phyloP scores from a whole-genome alignment of 306 rosid genomes.

The Gleditsia sinensis region DNA sequence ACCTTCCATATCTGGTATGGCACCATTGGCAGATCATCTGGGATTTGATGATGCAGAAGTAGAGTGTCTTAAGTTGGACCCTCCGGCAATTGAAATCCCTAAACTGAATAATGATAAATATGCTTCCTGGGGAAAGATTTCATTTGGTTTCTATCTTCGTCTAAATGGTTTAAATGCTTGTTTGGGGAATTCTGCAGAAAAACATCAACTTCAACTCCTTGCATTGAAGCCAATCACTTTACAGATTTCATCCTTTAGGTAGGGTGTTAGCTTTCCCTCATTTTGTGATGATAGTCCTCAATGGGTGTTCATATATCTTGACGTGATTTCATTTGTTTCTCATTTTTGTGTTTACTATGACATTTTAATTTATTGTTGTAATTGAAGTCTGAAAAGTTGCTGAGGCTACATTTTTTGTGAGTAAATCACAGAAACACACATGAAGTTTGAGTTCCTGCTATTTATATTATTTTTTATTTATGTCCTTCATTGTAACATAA shows the following conservation, averaged over 20 bases:
- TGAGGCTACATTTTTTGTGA: not conserved
- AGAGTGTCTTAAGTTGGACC: conserved; percentile 57
- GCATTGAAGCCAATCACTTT: conserved; percentile 58
- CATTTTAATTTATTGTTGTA: conserved; percentile 14
- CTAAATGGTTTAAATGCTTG: conserved; percentile 64
- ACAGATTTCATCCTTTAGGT: conserved; percentile 68
- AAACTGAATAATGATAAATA: conserved; percentile 57
- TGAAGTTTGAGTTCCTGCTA: not conserved
- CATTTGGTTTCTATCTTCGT: conserved; percentile 56
- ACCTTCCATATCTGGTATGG: conserved; percentile 49
- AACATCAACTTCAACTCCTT: conserved; percentile 56
- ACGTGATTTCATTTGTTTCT: conserved; percentile 3
- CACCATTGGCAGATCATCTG: conserved; percentile 38
- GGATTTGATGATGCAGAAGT: conserved; percentile 46
- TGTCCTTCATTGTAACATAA: not conserved
- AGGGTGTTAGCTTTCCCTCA: conserved; percentile 32
- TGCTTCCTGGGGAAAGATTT: conserved; percentile 53
- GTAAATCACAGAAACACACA: not conserved
- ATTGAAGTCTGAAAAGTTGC: conserved; percentile 13
- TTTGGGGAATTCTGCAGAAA: conserved; percentile 50
- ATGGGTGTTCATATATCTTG: conserved; percentile 21
- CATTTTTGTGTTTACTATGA: not conserved
- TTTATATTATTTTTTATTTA: not conserved
- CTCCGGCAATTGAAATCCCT: conserved; percentile 51
- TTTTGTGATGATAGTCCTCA: conserved; percentile 13